phyloP scores from a whole-genome alignment of 257 asterid species.

The Asclepias syriaca region DNA sequence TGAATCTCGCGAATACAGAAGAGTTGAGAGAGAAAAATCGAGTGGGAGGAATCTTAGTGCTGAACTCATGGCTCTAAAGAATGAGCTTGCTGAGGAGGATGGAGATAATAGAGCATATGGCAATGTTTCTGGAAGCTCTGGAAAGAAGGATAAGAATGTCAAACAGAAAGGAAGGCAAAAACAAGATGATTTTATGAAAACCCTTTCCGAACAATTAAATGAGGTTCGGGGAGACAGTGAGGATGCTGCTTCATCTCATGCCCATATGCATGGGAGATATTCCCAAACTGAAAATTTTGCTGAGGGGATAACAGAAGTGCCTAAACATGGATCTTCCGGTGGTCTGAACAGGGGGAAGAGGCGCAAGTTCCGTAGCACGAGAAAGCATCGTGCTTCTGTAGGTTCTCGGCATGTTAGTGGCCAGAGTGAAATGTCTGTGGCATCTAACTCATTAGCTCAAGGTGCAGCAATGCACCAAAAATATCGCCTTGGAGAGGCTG shows the following conservation, averaged over 20 bases:
- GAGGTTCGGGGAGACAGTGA: constrained; percentile 50
- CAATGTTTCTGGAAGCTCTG: constrained; percentile 40
- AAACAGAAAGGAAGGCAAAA: constrained; percentile 28
- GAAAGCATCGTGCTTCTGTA: constrained; percentile 52
- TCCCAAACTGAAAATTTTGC: constrained; percentile 26
- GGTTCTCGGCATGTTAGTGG: constrained; percentile 43
- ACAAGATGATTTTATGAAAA: constrained; percentile 40
- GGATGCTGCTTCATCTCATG: constrained; percentile 51
- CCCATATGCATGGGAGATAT: constrained; percentile 32
- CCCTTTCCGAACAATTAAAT: constrained; percentile 55
- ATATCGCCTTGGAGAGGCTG: constrained; percentile 36
- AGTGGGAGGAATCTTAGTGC: constrained; percentile 34
- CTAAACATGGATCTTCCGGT: constrained; percentile 29
- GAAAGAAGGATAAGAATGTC: constrained; percentile 29
- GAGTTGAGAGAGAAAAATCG: constrained; percentile 42
- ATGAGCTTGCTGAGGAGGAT: constrained; percentile 24
- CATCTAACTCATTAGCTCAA: constrained; percentile 70
- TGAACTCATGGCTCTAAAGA: constrained; percentile 27
- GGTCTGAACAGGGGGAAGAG: constrained; percentile 50
- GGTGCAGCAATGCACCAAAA: constrained; percentile 36
- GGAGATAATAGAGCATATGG: constrained; percentile 26
- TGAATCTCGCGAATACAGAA: constrained; percentile 36
- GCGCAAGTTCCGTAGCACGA: constrained; percentile 72
- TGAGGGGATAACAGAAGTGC: constrained; percentile 30
- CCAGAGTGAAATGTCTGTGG: constrained; percentile 78